Evolutionary conservation across 1,284 basidiomycete genomes (phyloP).

Genomic region (Meripilus lineatus): DNA sequence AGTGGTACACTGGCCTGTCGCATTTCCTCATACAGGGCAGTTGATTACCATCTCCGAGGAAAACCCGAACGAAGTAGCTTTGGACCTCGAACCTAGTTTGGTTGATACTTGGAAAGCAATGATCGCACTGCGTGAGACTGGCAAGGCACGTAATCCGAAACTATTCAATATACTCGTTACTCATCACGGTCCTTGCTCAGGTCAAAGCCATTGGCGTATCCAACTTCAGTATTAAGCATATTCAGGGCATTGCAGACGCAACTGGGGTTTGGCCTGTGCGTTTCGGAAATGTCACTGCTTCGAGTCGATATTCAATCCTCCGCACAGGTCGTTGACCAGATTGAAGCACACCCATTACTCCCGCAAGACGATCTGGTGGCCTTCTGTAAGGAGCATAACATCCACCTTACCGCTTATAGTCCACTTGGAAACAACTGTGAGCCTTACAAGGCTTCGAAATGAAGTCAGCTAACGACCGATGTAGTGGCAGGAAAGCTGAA

Average conservation of each 20-base stretch:
- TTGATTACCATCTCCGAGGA: conserved; percentile 52
- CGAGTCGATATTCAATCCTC: neutral
- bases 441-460: conserved; percentile 12
- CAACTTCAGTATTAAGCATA: conserved; percentile 70
- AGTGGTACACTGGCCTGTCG: conserved; percentile 89
- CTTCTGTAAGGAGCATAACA: conserved; percentile 68
- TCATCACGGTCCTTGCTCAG: conserved; percentile 20
- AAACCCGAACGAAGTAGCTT: conserved; percentile 40
- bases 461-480: neutral
- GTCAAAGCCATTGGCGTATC: conserved; percentile 70
- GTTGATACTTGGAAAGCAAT: conserved; percentile 84
- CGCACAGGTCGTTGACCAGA: conserved; percentile 64
- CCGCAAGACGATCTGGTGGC: conserved; percentile 67
- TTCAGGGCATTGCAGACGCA: conserved; percentile 68
- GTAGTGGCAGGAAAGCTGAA: conserved; percentile 52
- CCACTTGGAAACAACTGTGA: conserved; percentile 78
- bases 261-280: conserved; percentile 71
- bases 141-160: conserved; percentile 29
- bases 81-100: conserved; percentile 59
- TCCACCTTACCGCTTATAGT: conserved; percentile 81
- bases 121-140: conserved; percentile 50
- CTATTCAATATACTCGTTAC: neutral
- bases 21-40: conserved; percentile 56
- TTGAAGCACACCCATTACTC: conserved; percentile 80
- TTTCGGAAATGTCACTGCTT: neutral